Base-by-base conservation (phyloP, 345 rosid genomes). In the Gynandropsis gynandra region DNA sequence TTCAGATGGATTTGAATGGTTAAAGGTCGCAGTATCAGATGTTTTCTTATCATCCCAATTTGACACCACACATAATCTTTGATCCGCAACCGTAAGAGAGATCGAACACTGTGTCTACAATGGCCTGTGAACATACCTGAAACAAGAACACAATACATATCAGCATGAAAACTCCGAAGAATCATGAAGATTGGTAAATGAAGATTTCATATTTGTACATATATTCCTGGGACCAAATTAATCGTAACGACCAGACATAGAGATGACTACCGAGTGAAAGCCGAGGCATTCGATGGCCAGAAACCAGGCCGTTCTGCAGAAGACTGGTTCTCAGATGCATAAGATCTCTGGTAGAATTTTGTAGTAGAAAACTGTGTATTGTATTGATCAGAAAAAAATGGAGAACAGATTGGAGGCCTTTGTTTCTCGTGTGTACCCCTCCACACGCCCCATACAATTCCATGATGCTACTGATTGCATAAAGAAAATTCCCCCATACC, bases 271-370 rank as follows among this genome's bases (percentile, higher is more conserved):
- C 96, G 82, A 67, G 89, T 69, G 65, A 90, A 90, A 60, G 98
- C 96, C 0, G 96, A 90, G 69, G 89, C 80, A 77, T 70, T 71
- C 29, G 96, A 85, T 40, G 79, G 96, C 72, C 73, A 71, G 21
- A 90, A 78, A 17, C 64, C 64, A 12, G 70, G 75, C 49, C 61
- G 67, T 54, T 77, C 87, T 66, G 75, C 82, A 9, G 73, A 50
- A 40, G 39, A 47, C 40, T 68, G 80, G 68, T 65, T 67, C 61
- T 75, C 86, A 2, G 71, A 68, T 47, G 61, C 44, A 39, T 59
- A 44, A 10, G 76, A 64, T 71, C 92, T 74, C 70, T 70, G n/a
- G n/a, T n/a, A n/a, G n/a, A n/a, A n/a, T n/a, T n/a, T n/a, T n/a
- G n/a, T n/a, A n/a, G n/a, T n/a, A n/a, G n/a, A n/a, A n/a, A n/a